phyloP scores from a whole-genome alignment of 2,329 filamentous ascomycete species.

The Ophiostoma piceae region DNA sequence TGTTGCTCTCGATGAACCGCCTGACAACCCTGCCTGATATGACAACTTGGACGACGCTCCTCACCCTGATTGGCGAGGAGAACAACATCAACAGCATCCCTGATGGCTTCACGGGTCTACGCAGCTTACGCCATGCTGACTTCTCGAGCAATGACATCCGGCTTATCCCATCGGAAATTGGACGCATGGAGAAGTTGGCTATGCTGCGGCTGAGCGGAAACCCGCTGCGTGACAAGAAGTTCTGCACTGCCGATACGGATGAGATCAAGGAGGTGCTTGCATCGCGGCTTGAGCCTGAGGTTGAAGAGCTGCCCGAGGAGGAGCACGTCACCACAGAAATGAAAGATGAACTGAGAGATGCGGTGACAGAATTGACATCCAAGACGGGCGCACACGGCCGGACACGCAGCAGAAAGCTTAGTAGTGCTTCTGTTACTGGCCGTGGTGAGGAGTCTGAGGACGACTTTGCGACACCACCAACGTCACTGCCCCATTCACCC shows the following conservation, averaged over 20 bases:
- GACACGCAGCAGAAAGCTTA: constrained; percentile 21
- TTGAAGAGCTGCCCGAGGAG: constrained; percentile 21
- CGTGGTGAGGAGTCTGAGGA: constrained; percentile 44
- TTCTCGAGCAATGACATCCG: constrained; percentile 81
- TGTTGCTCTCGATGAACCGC: constrained; percentile 77
- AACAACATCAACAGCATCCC: constrained; percentile 77
- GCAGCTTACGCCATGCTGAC: constrained; percentile 68
- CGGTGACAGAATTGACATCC: constrained; percentile 21
- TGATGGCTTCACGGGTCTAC: constrained; percentile 63
- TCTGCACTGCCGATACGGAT: constrained; percentile 71
- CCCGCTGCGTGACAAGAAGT: constrained; percentile 81
- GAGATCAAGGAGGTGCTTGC: constrained; percentile 72
- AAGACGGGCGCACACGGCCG: constrained; percentile 11
- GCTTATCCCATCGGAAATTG: constrained; percentile 68
- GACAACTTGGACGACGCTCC: constrained; percentile 64
- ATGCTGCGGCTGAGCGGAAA: constrained; percentile 81
- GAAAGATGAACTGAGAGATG: constrained; percentile 24
- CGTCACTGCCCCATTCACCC: constrained; percentile 48
- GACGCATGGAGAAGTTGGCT: constrained; percentile 69
- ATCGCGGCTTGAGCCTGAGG: constrained; percentile 55
- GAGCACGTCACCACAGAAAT: constrained; percentile 11
- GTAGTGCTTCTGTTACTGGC: constrained; percentile 18
- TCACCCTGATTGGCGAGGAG: constrained; percentile 71
- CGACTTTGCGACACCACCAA: constrained; percentile 54
- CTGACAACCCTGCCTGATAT: constrained; percentile 68